Percentiles rank a stretch among this genome's conserved stretches.
phyloP scores from a whole-genome alignment of 176 grass and related monocot genomes.

The Lolium rigidum region DNA sequence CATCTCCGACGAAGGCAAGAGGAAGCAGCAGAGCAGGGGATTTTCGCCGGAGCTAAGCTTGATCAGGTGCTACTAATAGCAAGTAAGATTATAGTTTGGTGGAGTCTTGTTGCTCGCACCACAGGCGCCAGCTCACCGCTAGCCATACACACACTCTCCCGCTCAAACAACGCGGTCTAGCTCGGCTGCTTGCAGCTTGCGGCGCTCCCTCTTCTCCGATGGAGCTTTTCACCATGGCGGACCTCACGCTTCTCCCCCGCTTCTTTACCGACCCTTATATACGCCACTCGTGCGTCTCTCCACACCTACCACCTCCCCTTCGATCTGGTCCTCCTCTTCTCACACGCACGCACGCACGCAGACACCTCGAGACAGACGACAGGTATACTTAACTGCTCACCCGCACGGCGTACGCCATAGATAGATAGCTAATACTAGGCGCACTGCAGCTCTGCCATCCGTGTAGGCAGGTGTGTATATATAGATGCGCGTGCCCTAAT shows the following conservation, averaged over 20 bases:
- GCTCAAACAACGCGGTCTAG: slow-evolving; percentile 66
- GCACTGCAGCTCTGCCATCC: slow-evolving; percentile 43
- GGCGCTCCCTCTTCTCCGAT: not conserved
- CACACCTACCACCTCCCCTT: slow-evolving; percentile 29
- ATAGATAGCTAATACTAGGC: slow-evolving; percentile 46
- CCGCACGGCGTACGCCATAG: slow-evolving; percentile 24
- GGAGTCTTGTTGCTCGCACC: slow-evolving; percentile 49
- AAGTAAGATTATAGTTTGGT: slow-evolving; percentile 22
- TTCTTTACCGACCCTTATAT: slow-evolving; percentile 65
- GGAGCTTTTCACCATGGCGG: slow-evolving; percentile 50
- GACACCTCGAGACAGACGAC: not conserved
- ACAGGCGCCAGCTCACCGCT: slow-evolving; percentile 65
- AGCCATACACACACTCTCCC: slow-evolving; percentile 40
- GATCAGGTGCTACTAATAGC: not conserved
- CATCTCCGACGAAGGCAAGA: slow-evolving; percentile 41
- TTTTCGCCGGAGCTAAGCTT: not conserved
- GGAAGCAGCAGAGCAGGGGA: slow-evolving; percentile 43
- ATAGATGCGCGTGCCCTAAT: slow-evolving; percentile 51
- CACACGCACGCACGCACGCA: not conserved
- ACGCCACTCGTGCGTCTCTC: slow-evolving; percentile 31
- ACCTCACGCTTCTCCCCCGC: slow-evolving; percentile 60
- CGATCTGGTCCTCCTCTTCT: not conserved
- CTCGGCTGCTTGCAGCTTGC: not conserved
- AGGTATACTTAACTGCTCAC: not conserved
- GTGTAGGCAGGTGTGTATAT: not conserved